Evolutionary conservation across 208 protist genomes (phyloP).

Genomic region (Trypanosoma boissoni): DNA sequence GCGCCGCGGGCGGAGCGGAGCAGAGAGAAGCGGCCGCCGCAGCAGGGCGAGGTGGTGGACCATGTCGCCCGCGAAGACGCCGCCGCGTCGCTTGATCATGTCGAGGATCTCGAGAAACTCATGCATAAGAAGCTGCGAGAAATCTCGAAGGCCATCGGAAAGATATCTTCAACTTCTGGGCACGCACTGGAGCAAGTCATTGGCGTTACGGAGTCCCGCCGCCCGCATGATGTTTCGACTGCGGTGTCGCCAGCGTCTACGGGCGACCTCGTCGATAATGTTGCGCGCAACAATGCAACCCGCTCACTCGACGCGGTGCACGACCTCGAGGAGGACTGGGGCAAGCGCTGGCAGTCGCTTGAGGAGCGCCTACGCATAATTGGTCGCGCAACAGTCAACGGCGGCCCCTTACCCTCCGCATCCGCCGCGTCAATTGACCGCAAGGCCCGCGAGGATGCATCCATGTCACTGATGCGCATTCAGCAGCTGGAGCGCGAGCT

Average conservation of each 20-base stretch:
- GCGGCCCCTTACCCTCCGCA: conserved; percentile 8
- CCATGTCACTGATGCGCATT: conserved; percentile 78
- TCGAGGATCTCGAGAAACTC: conserved; percentile 56
- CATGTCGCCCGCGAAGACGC: conserved; percentile 74
- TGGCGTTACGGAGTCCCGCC: too few relatives aligned
- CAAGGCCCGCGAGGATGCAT: conserved; percentile 84
- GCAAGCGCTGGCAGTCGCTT: conserved; percentile 67
- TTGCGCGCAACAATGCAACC: conserved; percentile 49
- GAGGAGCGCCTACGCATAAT: conserved; percentile 87
- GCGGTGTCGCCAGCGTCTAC: neutral
- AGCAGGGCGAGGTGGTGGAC: conserved; percentile 34
- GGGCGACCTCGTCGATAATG: conserved; percentile 25
- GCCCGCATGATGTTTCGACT: neutral
- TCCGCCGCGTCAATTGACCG: conserved; percentile 52
- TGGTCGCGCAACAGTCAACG: conserved; percentile 67
- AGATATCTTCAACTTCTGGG: conserved; percentile 16
- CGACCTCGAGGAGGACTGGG: conserved; percentile 78
- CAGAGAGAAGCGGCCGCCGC: neutral
- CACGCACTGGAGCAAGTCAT: too few relatives aligned
- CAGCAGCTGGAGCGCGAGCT: conserved; percentile 82
- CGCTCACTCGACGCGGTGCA: conserved; percentile 45
- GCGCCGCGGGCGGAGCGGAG: neutral
- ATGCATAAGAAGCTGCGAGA: conserved; percentile 72
- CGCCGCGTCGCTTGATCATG: conserved; percentile 51
- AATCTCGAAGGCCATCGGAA: conserved; percentile 42